Percentiles rank a stretch among this genome's conserved stretches.
phyloP scores from a whole-genome alignment of 2,329 filamentous ascomycete genomes.

The Immersiporthe knoxdaviesiana region DNA sequence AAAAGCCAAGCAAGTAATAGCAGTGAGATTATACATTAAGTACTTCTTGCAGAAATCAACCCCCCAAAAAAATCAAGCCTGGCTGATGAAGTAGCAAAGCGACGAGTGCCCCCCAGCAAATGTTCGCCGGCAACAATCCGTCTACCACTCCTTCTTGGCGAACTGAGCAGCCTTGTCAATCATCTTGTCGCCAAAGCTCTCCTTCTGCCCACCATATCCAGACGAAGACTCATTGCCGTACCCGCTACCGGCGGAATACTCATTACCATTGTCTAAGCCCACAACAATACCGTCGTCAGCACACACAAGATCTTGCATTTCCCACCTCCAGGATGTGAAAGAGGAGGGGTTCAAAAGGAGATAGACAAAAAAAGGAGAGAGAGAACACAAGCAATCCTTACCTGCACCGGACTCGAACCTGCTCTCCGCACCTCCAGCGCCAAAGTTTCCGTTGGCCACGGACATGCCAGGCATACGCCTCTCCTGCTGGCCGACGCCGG shows the following conservation, averaged over 20 bases:
- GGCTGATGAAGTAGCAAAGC: neutral
- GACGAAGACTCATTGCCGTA: neutral
- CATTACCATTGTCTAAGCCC: neutral
- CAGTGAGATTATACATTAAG: neutral
- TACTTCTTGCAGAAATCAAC: neutral
- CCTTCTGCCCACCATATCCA: slow-evolving; percentile 5
- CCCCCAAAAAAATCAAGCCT: neutral
- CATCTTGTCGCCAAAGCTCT: slow-evolving; percentile 17
- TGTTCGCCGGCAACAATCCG: neutral
- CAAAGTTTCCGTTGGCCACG: neutral
- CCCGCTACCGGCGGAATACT: neutral
- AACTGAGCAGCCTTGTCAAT: slow-evolving; percentile 17
- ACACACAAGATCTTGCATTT: neutral
- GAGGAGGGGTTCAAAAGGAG: no score
- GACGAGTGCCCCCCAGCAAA: neutral
- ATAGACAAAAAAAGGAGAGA: no score
- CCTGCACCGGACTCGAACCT: slow-evolving; percentile 8
- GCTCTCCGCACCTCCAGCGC: neutral
- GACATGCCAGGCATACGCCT: neutral
- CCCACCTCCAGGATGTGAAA: no score
- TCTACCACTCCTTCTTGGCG: slow-evolving; percentile 19
- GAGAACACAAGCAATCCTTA: neutral
- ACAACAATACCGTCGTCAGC: neutral
- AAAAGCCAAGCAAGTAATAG: neutral
- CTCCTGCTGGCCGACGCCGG: slow-evolving; percentile 4